Conservation (phyloP, 306 rosid genomes). For the Fragaria iinumae region DNA sequence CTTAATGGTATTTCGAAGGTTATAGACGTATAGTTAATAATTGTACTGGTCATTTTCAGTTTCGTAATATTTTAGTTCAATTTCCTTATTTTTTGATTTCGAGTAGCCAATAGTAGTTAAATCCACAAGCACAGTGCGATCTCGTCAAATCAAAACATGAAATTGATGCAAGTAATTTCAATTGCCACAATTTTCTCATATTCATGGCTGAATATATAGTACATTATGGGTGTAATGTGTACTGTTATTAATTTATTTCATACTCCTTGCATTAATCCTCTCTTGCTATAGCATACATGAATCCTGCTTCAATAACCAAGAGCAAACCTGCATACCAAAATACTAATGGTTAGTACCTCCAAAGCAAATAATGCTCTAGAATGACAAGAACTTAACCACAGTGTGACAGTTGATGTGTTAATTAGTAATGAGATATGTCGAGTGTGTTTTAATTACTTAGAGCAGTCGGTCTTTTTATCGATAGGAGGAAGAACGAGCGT, state of each 20-base stretch:
- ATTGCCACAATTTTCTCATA: neutral
- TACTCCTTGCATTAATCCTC: neutral
- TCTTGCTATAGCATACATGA: neutral
- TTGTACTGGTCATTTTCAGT: no score
- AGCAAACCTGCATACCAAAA: slow-evolving; percentile 11
- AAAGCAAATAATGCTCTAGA: neutral
- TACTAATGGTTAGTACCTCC: neutral
- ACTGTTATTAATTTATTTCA: neutral
- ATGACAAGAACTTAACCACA: neutral
- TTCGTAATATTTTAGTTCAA: no score
- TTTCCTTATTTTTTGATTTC: neutral
- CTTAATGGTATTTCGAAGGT: no score
- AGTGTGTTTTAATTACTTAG: slow-evolving; percentile 18
- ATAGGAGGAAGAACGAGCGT: slow-evolving; percentile 27
- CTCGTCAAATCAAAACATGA: neutral
- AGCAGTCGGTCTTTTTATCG: slow-evolving; percentile 25
- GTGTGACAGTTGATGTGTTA: neutral
- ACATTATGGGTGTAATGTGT: neutral
- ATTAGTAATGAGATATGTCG: neutral
- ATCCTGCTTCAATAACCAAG: neutral
- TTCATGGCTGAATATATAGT: neutral
- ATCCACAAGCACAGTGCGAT: no score
- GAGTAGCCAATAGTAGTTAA: no score
- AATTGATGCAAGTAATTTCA: neutral
- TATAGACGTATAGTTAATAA: no score